A percentile compares a stretch with the other conserved stretches of the same genome.
These are phyloP conservation scores for Scytalidium lignicola DNA, from an alignment of 2,329 filamentous ascomycete genomes.

Conservation along the genomic window DNA sequence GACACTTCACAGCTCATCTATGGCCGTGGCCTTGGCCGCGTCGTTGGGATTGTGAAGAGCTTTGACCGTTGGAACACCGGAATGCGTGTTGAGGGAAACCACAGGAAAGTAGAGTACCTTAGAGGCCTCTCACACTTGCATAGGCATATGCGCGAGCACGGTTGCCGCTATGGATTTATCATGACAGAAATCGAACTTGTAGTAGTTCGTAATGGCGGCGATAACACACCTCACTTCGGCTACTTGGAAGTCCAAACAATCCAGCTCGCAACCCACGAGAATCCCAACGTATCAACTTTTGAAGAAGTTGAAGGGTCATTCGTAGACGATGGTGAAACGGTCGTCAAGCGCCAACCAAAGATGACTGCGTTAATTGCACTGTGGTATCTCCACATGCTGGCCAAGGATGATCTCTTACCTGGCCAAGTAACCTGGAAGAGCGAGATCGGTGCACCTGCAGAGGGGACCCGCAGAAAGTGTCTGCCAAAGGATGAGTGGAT, in stretches of 20 bases:
- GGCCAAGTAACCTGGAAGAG: slow-evolving; percentile 60
- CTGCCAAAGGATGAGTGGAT: slow-evolving; percentile 70
- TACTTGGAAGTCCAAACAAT: slow-evolving; percentile 70
- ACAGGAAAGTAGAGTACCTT: slow-evolving; percentile 85
- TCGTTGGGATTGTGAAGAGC: slow-evolving; percentile 82
- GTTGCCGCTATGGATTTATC: slow-evolving; percentile 91
- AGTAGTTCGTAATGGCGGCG: slow-evolving; percentile 75
- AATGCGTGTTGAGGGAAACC: slow-evolving; percentile 80
- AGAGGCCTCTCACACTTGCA: slow-evolving; percentile 82
- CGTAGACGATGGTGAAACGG: slow-evolving; percentile 23
- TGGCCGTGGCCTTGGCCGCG: slow-evolving; percentile 50
- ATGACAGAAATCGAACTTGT: slow-evolving; percentile 94
- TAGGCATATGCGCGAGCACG: slow-evolving; percentile 87
- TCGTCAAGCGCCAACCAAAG: slow-evolving; percentile 48
- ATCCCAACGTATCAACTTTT: slow-evolving; percentile 11
- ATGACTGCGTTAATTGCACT: slow-evolving; percentile 71
- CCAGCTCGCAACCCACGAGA: slow-evolving; percentile 43
- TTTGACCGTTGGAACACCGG: slow-evolving; percentile 95
- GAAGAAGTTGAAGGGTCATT: slow-evolving; percentile 16
- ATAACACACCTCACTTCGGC: slow-evolving; percentile 75
- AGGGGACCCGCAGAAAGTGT: slow-evolving; percentile 66
- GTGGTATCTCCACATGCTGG: slow-evolving; percentile 72
- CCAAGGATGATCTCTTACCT: slow-evolving; percentile 52
- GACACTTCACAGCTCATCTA: slow-evolving; percentile 42
- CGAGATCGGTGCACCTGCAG: slow-evolving; percentile 70